Conservation (phyloP, 2,329 filamentous ascomycete species). For the Trichoderma sp. region DNA sequence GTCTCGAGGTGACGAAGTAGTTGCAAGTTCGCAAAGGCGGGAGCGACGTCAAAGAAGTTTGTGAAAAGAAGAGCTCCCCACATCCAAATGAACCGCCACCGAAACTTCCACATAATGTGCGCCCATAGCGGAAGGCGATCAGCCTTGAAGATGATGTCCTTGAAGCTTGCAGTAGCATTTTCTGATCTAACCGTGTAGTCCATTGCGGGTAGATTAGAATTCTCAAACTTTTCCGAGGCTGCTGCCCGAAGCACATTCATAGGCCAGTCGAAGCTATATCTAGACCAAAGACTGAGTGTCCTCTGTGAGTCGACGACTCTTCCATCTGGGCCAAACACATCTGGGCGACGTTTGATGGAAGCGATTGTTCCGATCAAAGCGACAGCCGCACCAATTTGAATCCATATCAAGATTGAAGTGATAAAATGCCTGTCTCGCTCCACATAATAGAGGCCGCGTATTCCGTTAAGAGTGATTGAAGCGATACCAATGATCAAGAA, state of each 20-base stretch:
- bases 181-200: background rate
- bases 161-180: constrained; percentile 5
- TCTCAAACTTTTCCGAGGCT: constrained; percentile 14
- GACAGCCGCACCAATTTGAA: background rate
- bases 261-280: constrained; percentile 11
- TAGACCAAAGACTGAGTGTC: constrained; percentile 1
- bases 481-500: background rate
- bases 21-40: constrained; percentile 14
- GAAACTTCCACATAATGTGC: constrained; percentile 10
- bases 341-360: background rate
- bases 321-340: background rate
- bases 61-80: constrained; percentile 6
- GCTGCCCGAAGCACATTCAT: constrained; percentile 2
- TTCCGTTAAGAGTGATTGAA: background rate
- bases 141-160: constrained; percentile 5
- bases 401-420: background rate
- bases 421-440: background rate
- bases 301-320: background rate
- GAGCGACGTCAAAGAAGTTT: constrained; percentile 13
- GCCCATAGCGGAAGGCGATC: constrained; percentile 8
- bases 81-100: background rate
- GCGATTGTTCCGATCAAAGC: background rate
- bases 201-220: constrained; percentile 1
- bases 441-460: background rate
- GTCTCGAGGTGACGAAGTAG: constrained; percentile 8